Conservation (phyloP, 257 asterid species). For the Apocynum venetum region DNA sequence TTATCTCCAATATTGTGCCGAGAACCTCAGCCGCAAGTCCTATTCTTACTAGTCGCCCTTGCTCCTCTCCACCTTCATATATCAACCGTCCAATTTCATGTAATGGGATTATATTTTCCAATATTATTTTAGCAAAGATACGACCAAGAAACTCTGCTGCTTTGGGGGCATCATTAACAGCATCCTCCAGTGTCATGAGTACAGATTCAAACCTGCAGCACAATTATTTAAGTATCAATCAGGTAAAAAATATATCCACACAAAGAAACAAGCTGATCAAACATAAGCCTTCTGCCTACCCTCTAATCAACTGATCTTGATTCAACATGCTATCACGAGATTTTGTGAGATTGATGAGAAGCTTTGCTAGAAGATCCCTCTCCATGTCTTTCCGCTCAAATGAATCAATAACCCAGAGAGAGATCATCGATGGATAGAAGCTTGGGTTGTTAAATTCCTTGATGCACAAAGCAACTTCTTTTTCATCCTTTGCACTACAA, state of each 20-base stretch:
- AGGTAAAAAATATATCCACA: slow-evolving; percentile 8
- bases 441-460: slow-evolving; percentile 71
- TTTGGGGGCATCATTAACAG: slow-evolving; percentile 50
- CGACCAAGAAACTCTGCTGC: slow-evolving; percentile 48
- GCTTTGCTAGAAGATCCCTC: slow-evolving; percentile 64
- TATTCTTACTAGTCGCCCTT: slow-evolving; percentile 38
- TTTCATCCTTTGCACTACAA: slow-evolving; percentile 76
- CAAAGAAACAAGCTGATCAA: background rate
- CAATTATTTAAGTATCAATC: slow-evolving; percentile 3
- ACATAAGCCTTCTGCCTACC: slow-evolving; percentile 40
- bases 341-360: slow-evolving; percentile 58
- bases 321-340: slow-evolving; percentile 46
- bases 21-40: slow-evolving; percentile 51
- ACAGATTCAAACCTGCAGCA: slow-evolving; percentile 39
- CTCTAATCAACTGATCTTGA: slow-evolving; percentile 63
- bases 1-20: slow-evolving; percentile 38
- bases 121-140: slow-evolving; percentile 31
- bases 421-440: slow-evolving; percentile 78
- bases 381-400: slow-evolving; percentile 88
- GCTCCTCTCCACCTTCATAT: slow-evolving; percentile 45
- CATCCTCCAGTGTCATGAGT: slow-evolving; percentile 38
- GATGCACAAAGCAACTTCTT: slow-evolving; percentile 74
- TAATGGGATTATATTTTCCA: slow-evolving; percentile 29
- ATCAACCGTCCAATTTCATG: slow-evolving; percentile 31
- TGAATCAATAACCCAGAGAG: slow-evolving; percentile 80